These are phyloP conservation scores for Viola pubescens DNA, from an alignment of 441 rosid species.

Conservation along the genomic window DNA sequence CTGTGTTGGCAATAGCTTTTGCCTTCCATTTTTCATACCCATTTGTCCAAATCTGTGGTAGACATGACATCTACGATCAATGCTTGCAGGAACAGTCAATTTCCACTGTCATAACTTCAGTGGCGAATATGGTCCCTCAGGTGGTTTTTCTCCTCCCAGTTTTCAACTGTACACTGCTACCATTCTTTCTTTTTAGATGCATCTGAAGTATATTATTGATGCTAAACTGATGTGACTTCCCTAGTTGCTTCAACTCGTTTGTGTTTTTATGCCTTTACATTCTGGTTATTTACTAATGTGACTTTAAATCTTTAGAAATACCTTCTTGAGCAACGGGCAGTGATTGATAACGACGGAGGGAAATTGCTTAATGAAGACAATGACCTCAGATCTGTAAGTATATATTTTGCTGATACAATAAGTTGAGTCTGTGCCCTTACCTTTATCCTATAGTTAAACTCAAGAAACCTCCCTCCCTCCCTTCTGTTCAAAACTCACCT, in stretches of 20 bases:
- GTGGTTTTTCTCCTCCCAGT: conserved; percentile 27
- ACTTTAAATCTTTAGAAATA: conserved; percentile 47
- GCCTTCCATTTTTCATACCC: not conserved
- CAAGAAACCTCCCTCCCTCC: no score
- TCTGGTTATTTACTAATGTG: conserved; percentile 11
- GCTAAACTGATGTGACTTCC: conserved; percentile 8
- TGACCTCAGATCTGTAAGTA: conserved; percentile 87
- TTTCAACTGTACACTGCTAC: not conserved
- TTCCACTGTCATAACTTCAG: conserved; percentile 77
- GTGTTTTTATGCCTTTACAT: conserved; percentile 1
- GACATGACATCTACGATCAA: conserved; percentile 8
- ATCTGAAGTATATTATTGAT: not conserved
- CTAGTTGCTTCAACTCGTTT: not conserved
- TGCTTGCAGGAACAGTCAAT: conserved; percentile 78
- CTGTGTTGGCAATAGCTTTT: not conserved
- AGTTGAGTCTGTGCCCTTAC: not conserved
- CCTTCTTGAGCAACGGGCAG: conserved; percentile 91
- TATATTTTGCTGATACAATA: conserved; percentile 19
- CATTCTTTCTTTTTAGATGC: not conserved
- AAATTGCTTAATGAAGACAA: conserved; percentile 88
- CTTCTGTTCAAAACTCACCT: no score
- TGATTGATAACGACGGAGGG: conserved; percentile 74
- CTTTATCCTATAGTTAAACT: no score
- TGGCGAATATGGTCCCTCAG: conserved; percentile 89
- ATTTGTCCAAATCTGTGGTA: not conserved